Percentiles rank a stretch among this genome's conserved stretches.
phyloP scores from a whole-genome alignment of 139 green algal species.

The Picochlorum sp. region DNA sequence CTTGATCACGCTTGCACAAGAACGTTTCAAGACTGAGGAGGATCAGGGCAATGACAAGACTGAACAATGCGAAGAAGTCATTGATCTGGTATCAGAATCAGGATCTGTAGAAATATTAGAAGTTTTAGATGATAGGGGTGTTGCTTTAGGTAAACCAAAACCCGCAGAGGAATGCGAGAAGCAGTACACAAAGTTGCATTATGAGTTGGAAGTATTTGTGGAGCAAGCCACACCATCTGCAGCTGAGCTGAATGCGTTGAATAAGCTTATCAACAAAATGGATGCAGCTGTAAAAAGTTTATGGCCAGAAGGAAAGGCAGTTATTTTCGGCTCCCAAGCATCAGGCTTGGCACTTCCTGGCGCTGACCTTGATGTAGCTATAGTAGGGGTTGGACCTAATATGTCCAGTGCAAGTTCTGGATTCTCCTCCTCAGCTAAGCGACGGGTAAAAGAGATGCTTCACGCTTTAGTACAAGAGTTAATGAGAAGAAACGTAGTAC shows the following conservation, averaged over 20 bases:
- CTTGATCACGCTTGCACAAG: neutral
- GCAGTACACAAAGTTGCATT: constrained; percentile 30
- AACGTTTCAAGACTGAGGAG: constrained; percentile 3
- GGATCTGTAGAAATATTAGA: constrained; percentile 1
- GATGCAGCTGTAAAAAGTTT: constrained; percentile 19
- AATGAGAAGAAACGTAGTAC: constrained; percentile 4
- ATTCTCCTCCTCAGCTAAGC: constrained; percentile 18
- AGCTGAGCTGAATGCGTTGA: constrained; percentile 5
- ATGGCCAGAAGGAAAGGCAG: constrained; percentile 41
- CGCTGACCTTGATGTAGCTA: constrained; percentile 62
- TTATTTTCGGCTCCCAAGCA: constrained; percentile 66
- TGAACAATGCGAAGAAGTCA: neutral
- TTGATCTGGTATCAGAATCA: neutral
- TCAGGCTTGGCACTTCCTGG: constrained; percentile 57
- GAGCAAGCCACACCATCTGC: constrained; percentile 22
- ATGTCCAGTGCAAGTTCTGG: constrained; percentile 25
- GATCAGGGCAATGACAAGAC: neutral
- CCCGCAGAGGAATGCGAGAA: neutral
- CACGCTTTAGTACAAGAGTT: constrained; percentile 30
- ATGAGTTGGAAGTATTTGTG: constrained; percentile 46
- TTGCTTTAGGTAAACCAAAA: neutral
- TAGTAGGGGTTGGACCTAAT: constrained; percentile 34
- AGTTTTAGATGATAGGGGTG: constrained; percentile 18
- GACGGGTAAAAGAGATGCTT: constrained; percentile 18
- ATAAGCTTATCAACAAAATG: constrained; percentile 24